A percentile compares a stretch with the other conserved stretches of the same genome.
These are phyloP conservation scores for Wickerhamiella infanticola DNA, from an alignment of 1,139 yeast species.

Conservation along the genomic window DNA sequence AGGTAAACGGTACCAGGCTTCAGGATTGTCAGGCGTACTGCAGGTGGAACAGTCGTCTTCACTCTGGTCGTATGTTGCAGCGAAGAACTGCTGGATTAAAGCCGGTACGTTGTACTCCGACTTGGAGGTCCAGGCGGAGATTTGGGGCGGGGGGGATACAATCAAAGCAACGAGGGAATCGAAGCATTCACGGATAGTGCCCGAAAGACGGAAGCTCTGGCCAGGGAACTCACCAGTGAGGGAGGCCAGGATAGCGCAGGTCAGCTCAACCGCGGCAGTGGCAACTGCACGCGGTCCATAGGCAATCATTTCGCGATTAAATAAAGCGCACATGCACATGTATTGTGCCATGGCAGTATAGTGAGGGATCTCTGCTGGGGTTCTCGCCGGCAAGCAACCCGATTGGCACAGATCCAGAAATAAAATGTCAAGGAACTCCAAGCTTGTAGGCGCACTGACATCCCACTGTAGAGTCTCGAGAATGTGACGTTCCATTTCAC, in stretches of 20 bases:
- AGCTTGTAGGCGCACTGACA: constrained; percentile 39
- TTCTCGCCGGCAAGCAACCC: background rate
- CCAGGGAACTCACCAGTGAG: constrained; percentile 18
- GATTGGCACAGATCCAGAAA: constrained; percentile 12
- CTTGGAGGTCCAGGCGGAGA: background rate
- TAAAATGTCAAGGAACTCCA: constrained; percentile 21
- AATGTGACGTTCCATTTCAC: constrained; percentile 90
- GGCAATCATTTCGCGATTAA: constrained; percentile 44
- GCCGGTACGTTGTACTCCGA: background rate
- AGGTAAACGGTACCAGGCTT: background rate
- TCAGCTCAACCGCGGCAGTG: constrained; percentile 51
- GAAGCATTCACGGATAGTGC: constrained; percentile 10
- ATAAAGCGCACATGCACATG: constrained; percentile 59
- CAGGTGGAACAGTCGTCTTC: constrained; percentile 2
- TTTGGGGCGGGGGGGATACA: constrained; percentile 9
- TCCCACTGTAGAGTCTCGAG: constrained; percentile 75
- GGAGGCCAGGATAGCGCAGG: constrained; percentile 38
- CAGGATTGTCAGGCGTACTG: constrained; percentile 1
- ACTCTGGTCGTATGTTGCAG: constrained; percentile 1
- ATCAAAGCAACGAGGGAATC: constrained; percentile 14
- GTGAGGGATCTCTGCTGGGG: background rate
- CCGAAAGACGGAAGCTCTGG: background rate
- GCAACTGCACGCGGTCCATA: constrained; percentile 46
- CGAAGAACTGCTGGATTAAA: background rate
- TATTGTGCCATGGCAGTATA: constrained; percentile 32